These are phyloP conservation scores for Lathyrus oleraceus DNA, from an alignment of 306 rosid genomes.

Conservation along the genomic window DNA sequence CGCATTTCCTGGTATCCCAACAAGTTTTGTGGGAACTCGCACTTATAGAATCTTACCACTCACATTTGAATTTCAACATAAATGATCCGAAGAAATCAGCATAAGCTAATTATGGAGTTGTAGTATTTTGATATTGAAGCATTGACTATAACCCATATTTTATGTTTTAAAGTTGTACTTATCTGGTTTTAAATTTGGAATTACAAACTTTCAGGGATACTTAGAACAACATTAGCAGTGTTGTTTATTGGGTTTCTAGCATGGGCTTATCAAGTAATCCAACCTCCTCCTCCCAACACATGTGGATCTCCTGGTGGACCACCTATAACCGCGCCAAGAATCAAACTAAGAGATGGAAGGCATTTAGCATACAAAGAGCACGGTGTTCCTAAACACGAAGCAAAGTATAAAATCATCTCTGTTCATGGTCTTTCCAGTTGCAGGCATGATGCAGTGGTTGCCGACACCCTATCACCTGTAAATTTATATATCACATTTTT, in stretches of 20 bases:
- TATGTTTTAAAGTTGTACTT: background rate
- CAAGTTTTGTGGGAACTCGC: too few relatives aligned
- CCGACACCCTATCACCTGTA: constrained; percentile 61
- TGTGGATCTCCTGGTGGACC: constrained; percentile 83
- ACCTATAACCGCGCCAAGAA: constrained; percentile 68
- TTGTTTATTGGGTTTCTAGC: constrained; percentile 65
- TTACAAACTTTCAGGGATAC: constrained; percentile 54
- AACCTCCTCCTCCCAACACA: constrained; percentile 69
- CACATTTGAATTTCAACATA: too few relatives aligned
- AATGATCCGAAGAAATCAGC: background rate
- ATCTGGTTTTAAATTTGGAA: background rate
- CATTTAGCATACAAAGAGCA: constrained; percentile 82
- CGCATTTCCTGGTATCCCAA: too few relatives aligned
- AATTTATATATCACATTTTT: constrained; percentile 11
- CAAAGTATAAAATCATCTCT: constrained; percentile 61
- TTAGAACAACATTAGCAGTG: constrained; percentile 52
- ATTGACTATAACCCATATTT: background rate
- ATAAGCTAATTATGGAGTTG: background rate
- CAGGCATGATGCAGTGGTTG: constrained; percentile 63
- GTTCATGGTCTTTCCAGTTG: constrained; percentile 64
- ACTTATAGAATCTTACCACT: too few relatives aligned
- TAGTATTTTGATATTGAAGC: constrained; percentile 17
- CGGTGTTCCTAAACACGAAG: constrained; percentile 69
- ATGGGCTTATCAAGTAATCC: constrained; percentile 75
- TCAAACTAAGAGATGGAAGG: constrained; percentile 84